Conservation (phyloP, 31 red algal species). For the Asparagopsis taxiformis region DNA sequence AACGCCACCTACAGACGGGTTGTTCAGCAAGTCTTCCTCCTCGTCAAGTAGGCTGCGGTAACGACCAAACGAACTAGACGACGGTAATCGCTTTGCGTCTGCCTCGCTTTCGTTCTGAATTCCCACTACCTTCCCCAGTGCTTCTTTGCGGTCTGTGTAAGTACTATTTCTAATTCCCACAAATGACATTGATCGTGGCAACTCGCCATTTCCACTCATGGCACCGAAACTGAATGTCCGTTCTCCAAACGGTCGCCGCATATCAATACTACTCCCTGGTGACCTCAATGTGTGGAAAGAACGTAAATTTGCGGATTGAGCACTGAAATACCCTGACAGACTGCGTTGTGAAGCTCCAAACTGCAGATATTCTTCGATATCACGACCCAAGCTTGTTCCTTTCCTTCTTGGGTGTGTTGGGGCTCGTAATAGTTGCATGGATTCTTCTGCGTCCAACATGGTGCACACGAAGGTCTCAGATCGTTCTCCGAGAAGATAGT, state of each 20-base stretch:
- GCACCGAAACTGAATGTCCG: constrained; percentile 19
- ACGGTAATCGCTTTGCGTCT: background rate
- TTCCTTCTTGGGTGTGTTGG: constrained; percentile 66
- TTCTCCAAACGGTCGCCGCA: background rate
- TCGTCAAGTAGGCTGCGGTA: background rate
- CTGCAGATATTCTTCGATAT: constrained; percentile 11
- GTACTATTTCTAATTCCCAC: constrained; percentile 34
- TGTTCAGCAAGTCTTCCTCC: constrained; percentile 13
- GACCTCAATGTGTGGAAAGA: background rate
- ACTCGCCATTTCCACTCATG: background rate
- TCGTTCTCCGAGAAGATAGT: constrained; percentile 73
- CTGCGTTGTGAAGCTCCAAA: background rate
- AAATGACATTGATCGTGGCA: constrained; percentile 44
- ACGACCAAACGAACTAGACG: background rate
- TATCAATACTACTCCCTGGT: background rate
- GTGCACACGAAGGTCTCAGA: constrained; percentile 79
- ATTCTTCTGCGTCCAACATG: constrained; percentile 88
- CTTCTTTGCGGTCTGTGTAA: constrained; percentile 28
- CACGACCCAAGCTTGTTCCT: constrained; percentile 39
- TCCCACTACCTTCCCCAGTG: constrained; percentile 9
- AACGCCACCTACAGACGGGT: constrained; percentile 13
- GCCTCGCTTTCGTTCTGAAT: constrained; percentile 3
- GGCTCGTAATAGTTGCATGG: constrained; percentile 80
- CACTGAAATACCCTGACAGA: constrained; percentile 5
- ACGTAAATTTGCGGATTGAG: background rate